Evolutionary conservation across 2,329 filamentous ascomycete genomes (phyloP), one percentile per base, ranked within the genome.

Genomic region (Tolypocladium tundrense): DNA sequence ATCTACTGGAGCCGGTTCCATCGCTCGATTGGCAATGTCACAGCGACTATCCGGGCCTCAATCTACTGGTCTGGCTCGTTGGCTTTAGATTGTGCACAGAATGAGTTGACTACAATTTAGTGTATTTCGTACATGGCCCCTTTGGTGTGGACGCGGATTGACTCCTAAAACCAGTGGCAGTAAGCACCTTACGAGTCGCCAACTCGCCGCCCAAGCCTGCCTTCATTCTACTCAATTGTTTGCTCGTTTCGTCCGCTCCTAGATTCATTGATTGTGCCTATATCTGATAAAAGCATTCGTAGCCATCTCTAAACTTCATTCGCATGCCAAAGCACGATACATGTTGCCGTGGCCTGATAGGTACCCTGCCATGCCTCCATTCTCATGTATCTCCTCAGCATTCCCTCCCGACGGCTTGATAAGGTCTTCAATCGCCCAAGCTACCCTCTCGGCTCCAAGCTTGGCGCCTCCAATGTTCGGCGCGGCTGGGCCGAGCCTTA

Each of bases 401-500:
- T 45, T 55, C 41, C 58, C 11, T 60, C 62, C 65, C 0, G 61
- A 62, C 4, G 65, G 63, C 31, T 58, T 60, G 40, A 73, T 55
- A 2, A 83, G 66, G 60, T 88, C 84, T 62, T 88, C 81, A 54
- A 91, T 78, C 1, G 82, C 83, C 86, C 87, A 89, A 0, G 84
- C 83, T 53, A 91, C 83, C 54, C 88, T 79, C 72, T 92, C 89
- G 0, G 88, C 88, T 0, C 88, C 88, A 33, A 86, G 67, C 62
- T 88, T 81, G 3, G 88, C 88, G 0, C 89, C 89, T 35, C 88
- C 88, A 4, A 92, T 74, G 68, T 92, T 92, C 0, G 82, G 83
- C 1, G 87, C 87, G 0, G 85, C 87, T 13, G 89, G 88, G 0
- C 89, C 88, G 0, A 93, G 72, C 58, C 84, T 79, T 63, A 93